A percentile compares a stretch with the other conserved stretches of the same genome.
These are phyloP conservation scores for Yamadazyma atlantica DNA, from an alignment of 1,139 yeast genomes.

Conservation along the genomic window DNA sequence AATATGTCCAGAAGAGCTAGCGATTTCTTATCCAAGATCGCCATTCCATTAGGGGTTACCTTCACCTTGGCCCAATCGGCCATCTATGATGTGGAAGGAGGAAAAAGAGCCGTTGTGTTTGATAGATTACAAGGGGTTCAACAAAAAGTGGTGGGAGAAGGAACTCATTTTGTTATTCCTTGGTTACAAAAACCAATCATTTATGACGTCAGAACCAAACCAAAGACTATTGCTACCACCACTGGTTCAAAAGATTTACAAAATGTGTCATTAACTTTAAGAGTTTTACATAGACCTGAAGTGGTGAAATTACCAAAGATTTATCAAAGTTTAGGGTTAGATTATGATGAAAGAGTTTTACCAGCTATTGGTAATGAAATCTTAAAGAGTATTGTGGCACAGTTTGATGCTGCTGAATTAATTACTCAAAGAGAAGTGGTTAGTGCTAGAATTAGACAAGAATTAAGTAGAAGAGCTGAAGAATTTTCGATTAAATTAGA, in stretches of 20 bases:
- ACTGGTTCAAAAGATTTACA: conserved; percentile 98
- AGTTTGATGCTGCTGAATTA: conserved; percentile 96
- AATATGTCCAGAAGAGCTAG: conserved; percentile 41
- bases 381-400: conserved; percentile 92
- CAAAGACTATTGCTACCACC: conserved; percentile 89
- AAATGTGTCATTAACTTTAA: conserved; percentile 87
- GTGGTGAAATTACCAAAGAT: conserved; percentile 77
- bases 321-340: conserved; percentile 88
- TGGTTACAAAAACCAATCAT: conserved; percentile 93
- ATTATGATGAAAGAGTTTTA: conserved; percentile 94
- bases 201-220: conserved; percentile 88
- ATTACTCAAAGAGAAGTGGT: conserved; percentile 97
- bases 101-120: conserved; percentile 91
- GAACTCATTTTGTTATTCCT: conserved; percentile 92
- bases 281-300: conserved; percentile 94
- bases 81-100: conserved; percentile 92
- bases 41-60: conserved; percentile 70
- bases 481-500: conserved; percentile 92
- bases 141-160: conserved; percentile 86
- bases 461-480: conserved; percentile 76
- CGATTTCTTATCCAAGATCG: conserved; percentile 47
- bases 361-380: conserved; percentile 98
- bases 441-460: conserved; percentile 84
- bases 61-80: conserved; percentile 69
- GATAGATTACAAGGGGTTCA: conserved; percentile 91